Conservation (phyloP, 2,329 filamentous ascomycete species). For the Aspergillus phoenicis region DNA sequence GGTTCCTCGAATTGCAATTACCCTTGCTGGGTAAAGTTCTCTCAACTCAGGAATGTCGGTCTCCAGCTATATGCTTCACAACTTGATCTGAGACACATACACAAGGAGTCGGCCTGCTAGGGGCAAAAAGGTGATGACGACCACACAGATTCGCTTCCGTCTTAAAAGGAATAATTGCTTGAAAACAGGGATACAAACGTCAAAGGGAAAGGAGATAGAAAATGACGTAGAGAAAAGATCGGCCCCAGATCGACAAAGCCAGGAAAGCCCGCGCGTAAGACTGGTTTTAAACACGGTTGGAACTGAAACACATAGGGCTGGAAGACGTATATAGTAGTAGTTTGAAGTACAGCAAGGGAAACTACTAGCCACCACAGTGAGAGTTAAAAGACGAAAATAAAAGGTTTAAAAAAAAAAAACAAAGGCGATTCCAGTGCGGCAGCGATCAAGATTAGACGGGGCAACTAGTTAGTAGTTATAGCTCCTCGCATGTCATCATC, state of each 20-base stretch:
- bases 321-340: background rate
- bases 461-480: background rate
- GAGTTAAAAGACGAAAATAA: background rate
- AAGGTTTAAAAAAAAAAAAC: background rate
- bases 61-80: no score
- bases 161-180: background rate
- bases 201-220: background rate
- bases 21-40: background rate
- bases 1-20: background rate
- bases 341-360: background rate
- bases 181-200: background rate
- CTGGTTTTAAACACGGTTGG: background rate
- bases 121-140: background rate
- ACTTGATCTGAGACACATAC: background rate
- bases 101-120: background rate
- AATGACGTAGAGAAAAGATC: background rate
- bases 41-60: background rate
- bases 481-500: background rate
- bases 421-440: background rate
- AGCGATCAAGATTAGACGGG: background rate
- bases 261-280: background rate
- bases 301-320: background rate
- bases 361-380: background rate
- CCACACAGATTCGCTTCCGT: background rate
- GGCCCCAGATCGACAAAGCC: background rate